A percentile compares a stretch with the other conserved stretches of the same genome.
phyloP scores from a whole-genome alignment of 2,329 filamentous ascomycete species.

The Aspergillus fischeri region DNA sequence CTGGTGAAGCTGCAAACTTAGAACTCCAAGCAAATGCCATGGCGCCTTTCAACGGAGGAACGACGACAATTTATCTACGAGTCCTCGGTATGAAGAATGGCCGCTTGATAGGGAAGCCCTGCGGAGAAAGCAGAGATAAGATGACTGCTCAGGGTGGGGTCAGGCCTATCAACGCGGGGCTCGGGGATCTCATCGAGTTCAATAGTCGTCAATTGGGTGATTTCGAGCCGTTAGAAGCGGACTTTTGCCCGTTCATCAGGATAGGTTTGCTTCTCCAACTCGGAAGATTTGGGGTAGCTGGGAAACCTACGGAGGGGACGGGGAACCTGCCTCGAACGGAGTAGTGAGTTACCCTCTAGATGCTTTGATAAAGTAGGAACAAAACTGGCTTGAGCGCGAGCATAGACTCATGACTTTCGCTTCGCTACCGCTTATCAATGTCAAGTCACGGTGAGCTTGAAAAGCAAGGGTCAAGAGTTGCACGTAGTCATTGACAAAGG shows the following conservation, averaged over 20 bases:
- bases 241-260: neutral
- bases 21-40: slow-evolving; percentile 7
- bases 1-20: neutral
- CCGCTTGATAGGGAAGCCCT: neutral
- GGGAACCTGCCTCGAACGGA: neutral
- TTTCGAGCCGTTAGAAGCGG: neutral
- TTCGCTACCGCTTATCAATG: neutral
- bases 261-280: slow-evolving; percentile 5
- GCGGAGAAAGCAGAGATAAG: slow-evolving; percentile 1
- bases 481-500: neutral
- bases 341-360: neutral
- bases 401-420: neutral
- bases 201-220: neutral
- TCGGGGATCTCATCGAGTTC: neutral
- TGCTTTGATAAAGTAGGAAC: neutral
- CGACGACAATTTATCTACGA: slow-evolving; percentile 2
- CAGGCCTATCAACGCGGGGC: neutral
- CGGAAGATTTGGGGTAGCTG: slow-evolving; percentile 4
- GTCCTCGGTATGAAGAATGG: neutral
- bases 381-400: neutral
- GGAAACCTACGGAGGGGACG: neutral
- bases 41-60: neutral
- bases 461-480: too few relatives aligned
- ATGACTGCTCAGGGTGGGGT: slow-evolving; percentile 2
- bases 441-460: neutral